phyloP scores from a whole-genome alignment of 2,329 filamentous ascomycete genomes.

The Colletotrichum scovillei region DNA sequence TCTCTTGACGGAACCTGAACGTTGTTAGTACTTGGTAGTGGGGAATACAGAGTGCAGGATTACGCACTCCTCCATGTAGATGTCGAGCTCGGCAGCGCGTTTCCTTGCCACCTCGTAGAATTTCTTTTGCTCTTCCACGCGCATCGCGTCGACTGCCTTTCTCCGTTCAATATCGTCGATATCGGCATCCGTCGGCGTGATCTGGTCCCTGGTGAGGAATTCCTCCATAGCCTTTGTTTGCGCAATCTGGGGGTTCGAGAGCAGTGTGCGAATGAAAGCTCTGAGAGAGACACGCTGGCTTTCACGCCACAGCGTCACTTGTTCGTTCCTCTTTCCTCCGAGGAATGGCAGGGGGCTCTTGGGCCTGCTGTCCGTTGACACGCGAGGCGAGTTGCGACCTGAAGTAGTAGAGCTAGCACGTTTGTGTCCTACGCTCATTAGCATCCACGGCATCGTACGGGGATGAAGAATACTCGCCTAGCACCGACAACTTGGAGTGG shows the following conservation, averaged over 20 bases:
- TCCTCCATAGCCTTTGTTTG: conserved; percentile 85
- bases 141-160: conserved; percentile 85
- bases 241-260: conserved; percentile 87
- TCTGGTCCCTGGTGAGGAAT: conserved; percentile 80
- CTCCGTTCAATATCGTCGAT: conserved; percentile 81
- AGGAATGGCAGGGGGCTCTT: conserved; percentile 45
- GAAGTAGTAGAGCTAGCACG: conserved; percentile 50
- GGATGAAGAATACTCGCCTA: conserved; percentile 45
- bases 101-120: conserved; percentile 97
- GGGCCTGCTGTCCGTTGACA: conserved; percentile 56
- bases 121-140: conserved; percentile 89
- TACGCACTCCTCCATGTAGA: conserved; percentile 91
- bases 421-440: conserved; percentile 39
- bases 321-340: conserved; percentile 40
- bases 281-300: conserved; percentile 90
- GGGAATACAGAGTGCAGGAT: not conserved
- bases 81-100: conserved; percentile 90
- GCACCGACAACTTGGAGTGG: conserved; percentile 54
- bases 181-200: conserved; percentile 84
- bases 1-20: conserved; percentile 71
- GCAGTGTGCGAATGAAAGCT: conserved; percentile 86
- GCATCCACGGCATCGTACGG: not conserved
- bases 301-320: conserved; percentile 77
- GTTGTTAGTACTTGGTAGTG: conserved; percentile 40
- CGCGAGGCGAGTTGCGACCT: conserved; percentile 52